Evolutionary conservation across 805 yeast species (phyloP).

Genomic region (Torulaspora microellipsoides): DNA sequence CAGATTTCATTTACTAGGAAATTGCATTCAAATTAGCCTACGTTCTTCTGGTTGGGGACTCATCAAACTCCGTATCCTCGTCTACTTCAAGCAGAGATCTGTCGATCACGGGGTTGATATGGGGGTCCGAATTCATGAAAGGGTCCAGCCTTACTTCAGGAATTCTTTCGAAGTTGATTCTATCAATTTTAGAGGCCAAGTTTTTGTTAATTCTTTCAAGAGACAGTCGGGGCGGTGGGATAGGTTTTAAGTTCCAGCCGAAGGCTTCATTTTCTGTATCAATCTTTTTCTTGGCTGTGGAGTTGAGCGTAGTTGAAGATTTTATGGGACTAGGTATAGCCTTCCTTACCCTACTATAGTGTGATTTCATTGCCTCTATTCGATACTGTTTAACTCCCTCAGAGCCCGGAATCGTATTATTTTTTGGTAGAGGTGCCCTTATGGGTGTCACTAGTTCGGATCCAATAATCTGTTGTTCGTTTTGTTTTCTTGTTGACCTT

Average conservation of each 20-base stretch:
- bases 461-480: not conserved
- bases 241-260: conserved; percentile 1
- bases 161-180: conserved; percentile 21
- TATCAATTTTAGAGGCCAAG: conserved; percentile 16
- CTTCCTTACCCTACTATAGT: conserved; percentile 33
- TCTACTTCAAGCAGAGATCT: conserved; percentile 13
- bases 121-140: conserved; percentile 10
- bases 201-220: conserved; percentile 20
- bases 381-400: conserved; percentile 34
- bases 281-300: conserved; percentile 14
- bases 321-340: conserved; percentile 40
- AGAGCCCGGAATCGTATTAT: conserved; percentile 36
- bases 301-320: conserved; percentile 18
- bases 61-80: conserved; percentile 11
- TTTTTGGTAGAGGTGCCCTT: conserved; percentile 13
- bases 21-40: not conserved
- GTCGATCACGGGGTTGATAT: conserved; percentile 10
- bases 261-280: conserved; percentile 6
- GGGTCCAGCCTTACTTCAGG: conserved; percentile 19
- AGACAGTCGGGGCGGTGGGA: conserved; percentile 21
- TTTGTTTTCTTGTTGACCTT: not conserved
- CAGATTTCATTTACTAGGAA: too few species aligned
- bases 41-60: conserved; percentile 17
- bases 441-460: conserved; percentile 19
- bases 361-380: conserved; percentile 36